phyloP scores from a whole-genome alignment of 768 basidiomycete species.

The Trametes coccinea region DNA sequence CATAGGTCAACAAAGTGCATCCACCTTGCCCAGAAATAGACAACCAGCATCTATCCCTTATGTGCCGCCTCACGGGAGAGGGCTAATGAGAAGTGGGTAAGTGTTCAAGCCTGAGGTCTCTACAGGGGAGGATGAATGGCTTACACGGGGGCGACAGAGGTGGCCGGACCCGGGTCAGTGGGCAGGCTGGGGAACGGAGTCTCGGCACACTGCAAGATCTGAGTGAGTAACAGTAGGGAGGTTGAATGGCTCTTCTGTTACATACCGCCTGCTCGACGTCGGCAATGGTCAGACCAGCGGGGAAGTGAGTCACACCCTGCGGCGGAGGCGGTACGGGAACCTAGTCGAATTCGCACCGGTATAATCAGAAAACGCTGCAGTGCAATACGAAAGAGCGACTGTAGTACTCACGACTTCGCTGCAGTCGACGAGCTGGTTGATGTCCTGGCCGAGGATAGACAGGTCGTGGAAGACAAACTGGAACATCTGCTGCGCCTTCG shows the following conservation, averaged over 20 bases:
- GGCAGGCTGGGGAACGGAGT: constrained; percentile 13
- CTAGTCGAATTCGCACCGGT: neutral
- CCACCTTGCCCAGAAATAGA: too few relatives aligned
- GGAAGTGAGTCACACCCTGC: constrained; percentile 7
- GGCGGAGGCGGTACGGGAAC: constrained; percentile 9
- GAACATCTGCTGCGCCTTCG: constrained; percentile 11
- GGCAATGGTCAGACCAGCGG: constrained; percentile 5
- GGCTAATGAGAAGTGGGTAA: neutral
- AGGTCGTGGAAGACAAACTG: constrained; percentile 10
- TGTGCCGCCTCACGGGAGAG: neutral
- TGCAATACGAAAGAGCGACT: neutral
- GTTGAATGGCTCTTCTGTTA: neutral
- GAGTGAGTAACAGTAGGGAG: neutral
- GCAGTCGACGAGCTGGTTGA: constrained; percentile 12
- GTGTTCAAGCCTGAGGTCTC: neutral
- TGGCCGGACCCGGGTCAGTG: constrained; percentile 13
- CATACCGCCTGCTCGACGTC: constrained; percentile 18
- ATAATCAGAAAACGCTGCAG: neutral
- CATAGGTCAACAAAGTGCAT: too few relatives aligned
- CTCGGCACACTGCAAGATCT: neutral
- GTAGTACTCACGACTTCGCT: constrained; percentile 6
- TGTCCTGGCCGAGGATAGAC: constrained; percentile 13
- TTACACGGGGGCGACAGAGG: constrained; percentile 12
- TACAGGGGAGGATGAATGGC: neutral
- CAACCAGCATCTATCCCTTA: too few relatives aligned